A percentile compares a stretch with the other conserved stretches of the same genome.
These are phyloP conservation scores for Sclerotiophoma versabilis DNA, from an alignment of 2,329 filamentous ascomycete genomes.

Conservation along the genomic window DNA sequence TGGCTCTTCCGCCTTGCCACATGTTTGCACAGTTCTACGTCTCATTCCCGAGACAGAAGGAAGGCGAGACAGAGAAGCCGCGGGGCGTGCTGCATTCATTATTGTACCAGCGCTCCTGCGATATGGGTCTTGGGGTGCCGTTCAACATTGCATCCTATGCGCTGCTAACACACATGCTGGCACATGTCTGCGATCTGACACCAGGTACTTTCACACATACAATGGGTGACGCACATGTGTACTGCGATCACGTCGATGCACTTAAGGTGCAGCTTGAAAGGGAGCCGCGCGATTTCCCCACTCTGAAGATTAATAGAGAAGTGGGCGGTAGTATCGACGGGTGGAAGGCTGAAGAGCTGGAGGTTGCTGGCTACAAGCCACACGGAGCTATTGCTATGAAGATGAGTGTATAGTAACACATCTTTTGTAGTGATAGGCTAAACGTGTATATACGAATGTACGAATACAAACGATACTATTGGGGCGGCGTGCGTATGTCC, in stretches of 20 bases:
- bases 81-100: slow-evolving; percentile 83
- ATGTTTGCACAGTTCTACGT: slow-evolving; percentile 99
- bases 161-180: slow-evolving; percentile 92
- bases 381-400: slow-evolving; percentile 96
- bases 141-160: slow-evolving; percentile 98
- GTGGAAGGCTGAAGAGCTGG: slow-evolving; percentile 88
- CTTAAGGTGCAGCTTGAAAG: slow-evolving; percentile 80
- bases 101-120: slow-evolving; percentile 91
- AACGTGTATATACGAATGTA: slow-evolving; percentile 12
- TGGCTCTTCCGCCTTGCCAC: slow-evolving; percentile 94
- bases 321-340: slow-evolving; percentile 81
- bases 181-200: slow-evolving; percentile 81
- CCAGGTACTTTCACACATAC: slow-evolving; percentile 91
- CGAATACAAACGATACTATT: neutral
- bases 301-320: slow-evolving; percentile 73
- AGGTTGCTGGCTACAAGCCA: slow-evolving; percentile 85
- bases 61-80: slow-evolving; percentile 40
- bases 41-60: slow-evolving; percentile 64
- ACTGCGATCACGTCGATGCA: slow-evolving; percentile 89
- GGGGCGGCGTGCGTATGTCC: neutral
- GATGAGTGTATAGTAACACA: slow-evolving; percentile 79
- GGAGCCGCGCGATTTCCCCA: slow-evolving; percentile 82
- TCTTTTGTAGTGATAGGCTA: neutral
- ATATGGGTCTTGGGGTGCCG: slow-evolving; percentile 96
- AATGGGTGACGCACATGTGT: slow-evolving; percentile 98